Evolutionary conservation across 1,139 yeast species (phyloP), one percentile per base, ranked within the genome.

Genomic region (Kluyveromyces sp.): DNA sequence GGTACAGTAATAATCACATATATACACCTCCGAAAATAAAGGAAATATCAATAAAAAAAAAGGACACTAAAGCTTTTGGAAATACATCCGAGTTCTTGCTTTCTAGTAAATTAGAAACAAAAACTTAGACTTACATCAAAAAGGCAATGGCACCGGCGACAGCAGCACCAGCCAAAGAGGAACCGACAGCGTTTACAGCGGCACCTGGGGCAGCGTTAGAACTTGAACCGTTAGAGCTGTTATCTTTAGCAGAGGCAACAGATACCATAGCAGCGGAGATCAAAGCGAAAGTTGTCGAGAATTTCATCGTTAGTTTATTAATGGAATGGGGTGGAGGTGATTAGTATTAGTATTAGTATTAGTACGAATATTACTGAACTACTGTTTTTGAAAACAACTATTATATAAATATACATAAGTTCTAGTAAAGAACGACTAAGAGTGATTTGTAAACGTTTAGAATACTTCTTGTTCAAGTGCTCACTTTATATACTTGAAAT

Each of bases 131-230:
- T 50, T 43, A 57, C 41, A 57, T 47, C 49, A 58, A 50, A 44
- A 57, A 53, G 43, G 60, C 64, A 41, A 58, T 48, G 42, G 61
- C 62, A 48, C 62, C 60, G 29, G 60, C 61, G 4, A 54, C 52
- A 29, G 57, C 60, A 34, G 60, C 63, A 45, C 56, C 59, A n/a
- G 48, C 48, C 33, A 52, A 50, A 42, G 52, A 53, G 38, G 51
- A 50, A 21, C 47, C 53, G 37, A 41, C 45, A 43, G 50, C 50
- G 46, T 43, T 48, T 21, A 42, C 47, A 39, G 44, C 52, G 37
- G 40, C 55, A 37, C 47, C 53, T 33, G 48, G 49, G 27, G 49
- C 45, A 38, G 47, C 53, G 45, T 51, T 48, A 46, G 43, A 32
- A 37, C 34, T 41, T 42, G 49, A 7, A 34, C 46, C 39, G 45